Base-by-base conservation (phyloP, 768 basidiomycete genomes). In the Xerocomus brunneocitrinus region DNA sequence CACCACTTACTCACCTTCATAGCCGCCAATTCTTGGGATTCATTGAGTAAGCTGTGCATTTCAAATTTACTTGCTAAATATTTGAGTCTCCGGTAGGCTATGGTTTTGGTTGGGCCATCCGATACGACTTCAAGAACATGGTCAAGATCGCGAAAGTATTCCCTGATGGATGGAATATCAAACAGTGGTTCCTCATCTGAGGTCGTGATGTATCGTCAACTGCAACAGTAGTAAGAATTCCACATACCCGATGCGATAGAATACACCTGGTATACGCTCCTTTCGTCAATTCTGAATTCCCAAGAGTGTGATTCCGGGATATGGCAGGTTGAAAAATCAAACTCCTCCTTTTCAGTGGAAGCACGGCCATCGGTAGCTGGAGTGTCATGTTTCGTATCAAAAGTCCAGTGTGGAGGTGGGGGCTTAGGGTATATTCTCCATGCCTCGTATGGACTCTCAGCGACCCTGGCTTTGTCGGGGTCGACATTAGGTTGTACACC, bases 141-240 rank as follows among this genome's bases (percentile, higher is more conserved):
- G 66, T 99, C 95, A 6, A 99, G 82, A 67, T 99, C 97, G 49
- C 93, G 78, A 67, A 97, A 99, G 67, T 98, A 99, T 67, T 99
- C 97, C 56, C 89, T 80, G 47, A 98, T 87, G 43, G 79, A 84
- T 3, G 94, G 94, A 7, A 95, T 79, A 53, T 85, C 79, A 64
- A 87, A 94, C 0, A 82, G 71, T 0, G 92, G 91, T 47, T 77
- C 78, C 45, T 72, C 74, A 19, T 72, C 70, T 48, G 66, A 59
- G 12, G 59, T 65, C 13, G 16, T 44, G 30, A 19, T 6, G n/a
- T 19, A 5, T 53, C 52, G n/a, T 53, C 35, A 44, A 13, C 8
- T 41, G 22, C 13, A 45, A n/a, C 45, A 19, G 8, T 16, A 16
- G 0, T 43, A 28, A 31, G 24, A 46, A 35, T 10, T 32, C 5